phyloP scores from a whole-genome alignment of 139 green algal species.

The Nannochloris sp. region DNA sequence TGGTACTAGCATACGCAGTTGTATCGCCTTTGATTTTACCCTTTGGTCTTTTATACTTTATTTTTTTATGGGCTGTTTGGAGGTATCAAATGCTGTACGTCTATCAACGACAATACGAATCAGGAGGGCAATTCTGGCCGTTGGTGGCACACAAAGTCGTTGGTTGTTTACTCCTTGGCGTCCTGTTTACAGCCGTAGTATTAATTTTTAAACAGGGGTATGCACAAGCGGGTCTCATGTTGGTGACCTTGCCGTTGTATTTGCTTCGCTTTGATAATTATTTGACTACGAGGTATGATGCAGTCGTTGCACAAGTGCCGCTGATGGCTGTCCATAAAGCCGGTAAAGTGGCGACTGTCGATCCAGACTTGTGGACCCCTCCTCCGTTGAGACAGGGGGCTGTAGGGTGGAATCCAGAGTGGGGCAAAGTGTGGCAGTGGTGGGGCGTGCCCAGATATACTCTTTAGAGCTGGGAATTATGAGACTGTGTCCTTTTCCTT shows the following conservation, averaged over 20 bases:
- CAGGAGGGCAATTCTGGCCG: slow-evolving; percentile 18
- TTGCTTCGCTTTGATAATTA: slow-evolving; percentile 58
- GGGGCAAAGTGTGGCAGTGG: slow-evolving; percentile 36
- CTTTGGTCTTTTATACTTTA: slow-evolving; percentile 52
- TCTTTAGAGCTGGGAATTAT: too few relatives aligned
- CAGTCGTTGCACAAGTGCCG: slow-evolving; percentile 37
- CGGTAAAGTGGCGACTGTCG: slow-evolving; percentile 12
- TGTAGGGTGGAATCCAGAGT: slow-evolving; percentile 47
- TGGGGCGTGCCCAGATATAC: slow-evolving; percentile 27
- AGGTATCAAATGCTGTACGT: slow-evolving; percentile 47
- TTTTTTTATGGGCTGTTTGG: slow-evolving; percentile 43
- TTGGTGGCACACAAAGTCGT: slow-evolving; percentile 16
- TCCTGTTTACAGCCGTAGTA: slow-evolving; percentile 57
- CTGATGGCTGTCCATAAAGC: slow-evolving; percentile 37
- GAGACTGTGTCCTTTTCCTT: too few relatives aligned
- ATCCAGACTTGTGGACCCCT: slow-evolving; percentile 37
- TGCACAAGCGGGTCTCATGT: slow-evolving; percentile 13
- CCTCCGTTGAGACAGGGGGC: slow-evolving; percentile 29
- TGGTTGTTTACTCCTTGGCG: slow-evolving; percentile 23
- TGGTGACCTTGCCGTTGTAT: slow-evolving; percentile 52
- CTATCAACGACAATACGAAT: slow-evolving; percentile 40
- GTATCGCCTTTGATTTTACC: slow-evolving; percentile 46
- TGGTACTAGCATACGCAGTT: slow-evolving; percentile 37
- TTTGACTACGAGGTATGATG: slow-evolving; percentile 33
- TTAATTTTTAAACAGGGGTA: slow-evolving; percentile 56